phyloP scores from a whole-genome alignment of 345 rosid species.

The Barbarea vulgaris region DNA sequence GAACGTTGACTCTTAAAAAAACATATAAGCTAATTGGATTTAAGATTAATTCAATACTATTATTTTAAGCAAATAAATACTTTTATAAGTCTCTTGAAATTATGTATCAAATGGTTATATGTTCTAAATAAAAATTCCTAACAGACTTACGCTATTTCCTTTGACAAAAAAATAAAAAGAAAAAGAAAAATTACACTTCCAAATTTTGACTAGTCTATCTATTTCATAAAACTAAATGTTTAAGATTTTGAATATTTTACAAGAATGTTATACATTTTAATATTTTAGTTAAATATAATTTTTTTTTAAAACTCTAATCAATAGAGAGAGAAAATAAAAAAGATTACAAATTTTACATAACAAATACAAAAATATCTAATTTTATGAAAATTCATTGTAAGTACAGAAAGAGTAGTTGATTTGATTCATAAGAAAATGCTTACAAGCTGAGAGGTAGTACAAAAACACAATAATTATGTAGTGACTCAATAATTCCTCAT shows the following conservation, averaged over 20 bases:
- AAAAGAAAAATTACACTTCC: neutral
- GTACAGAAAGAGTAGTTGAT: neutral
- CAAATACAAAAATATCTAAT: neutral
- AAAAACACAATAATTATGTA: constrained; percentile 16
- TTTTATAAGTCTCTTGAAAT: neutral
- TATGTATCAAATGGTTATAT: neutral
- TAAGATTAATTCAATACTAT: neutral
- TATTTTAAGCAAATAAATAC: neutral
- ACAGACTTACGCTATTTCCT: no score
- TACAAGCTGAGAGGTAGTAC: neutral
- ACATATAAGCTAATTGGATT: neutral
- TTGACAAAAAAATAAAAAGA: neutral
- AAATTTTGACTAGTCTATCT: neutral
- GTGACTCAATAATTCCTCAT: constrained; percentile 32
- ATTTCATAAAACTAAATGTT: neutral
- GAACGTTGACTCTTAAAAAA: neutral
- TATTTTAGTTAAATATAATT: neutral
- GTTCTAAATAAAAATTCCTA: no score
- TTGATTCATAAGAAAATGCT: neutral
- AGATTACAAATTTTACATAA: neutral
- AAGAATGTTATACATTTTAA: neutral
- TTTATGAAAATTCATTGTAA: neutral
- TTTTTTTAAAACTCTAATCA: neutral
- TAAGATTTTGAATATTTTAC: no score
- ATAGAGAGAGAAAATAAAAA: neutral